Evolutionary conservation across 352 stramenopile genomes (phyloP).

Genomic region (Phytophthora macrochlamydospora): DNA sequence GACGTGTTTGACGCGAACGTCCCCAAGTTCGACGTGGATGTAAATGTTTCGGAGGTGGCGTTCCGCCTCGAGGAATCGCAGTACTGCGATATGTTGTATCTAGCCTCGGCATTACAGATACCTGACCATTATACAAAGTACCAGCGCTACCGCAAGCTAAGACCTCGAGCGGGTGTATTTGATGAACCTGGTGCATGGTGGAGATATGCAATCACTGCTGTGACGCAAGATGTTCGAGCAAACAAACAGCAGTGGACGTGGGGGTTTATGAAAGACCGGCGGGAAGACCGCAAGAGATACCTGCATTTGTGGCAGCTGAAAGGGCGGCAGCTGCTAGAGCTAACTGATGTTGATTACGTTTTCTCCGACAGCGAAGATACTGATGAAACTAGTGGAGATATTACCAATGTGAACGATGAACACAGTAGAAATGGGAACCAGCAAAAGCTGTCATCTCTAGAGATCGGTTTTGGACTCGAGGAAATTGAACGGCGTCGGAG

Average conservation of each 20-base stretch:
- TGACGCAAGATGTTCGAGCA: slow-evolving; percentile 57
- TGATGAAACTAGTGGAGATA: slow-evolving; percentile 33
- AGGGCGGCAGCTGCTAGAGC: slow-evolving; percentile 31
- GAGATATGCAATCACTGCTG: slow-evolving; percentile 76
- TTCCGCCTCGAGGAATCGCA: slow-evolving; percentile 87
- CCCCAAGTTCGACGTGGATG: slow-evolving; percentile 83
- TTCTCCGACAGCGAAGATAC: slow-evolving; percentile 69
- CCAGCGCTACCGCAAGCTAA: slow-evolving; percentile 73
- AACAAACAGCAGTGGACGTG: slow-evolving; percentile 83
- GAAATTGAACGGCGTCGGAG: slow-evolving; percentile 74
- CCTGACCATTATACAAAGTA: slow-evolving; percentile 81
- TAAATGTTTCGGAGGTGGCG: slow-evolving; percentile 79
- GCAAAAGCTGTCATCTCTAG: slow-evolving; percentile 21
- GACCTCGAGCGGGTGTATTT: slow-evolving; percentile 56
- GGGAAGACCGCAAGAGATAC: slow-evolving; percentile 78
- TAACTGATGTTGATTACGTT: slow-evolving; percentile 40
- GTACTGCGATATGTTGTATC: slow-evolving; percentile 87
- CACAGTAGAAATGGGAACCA: slow-evolving; percentile 12
- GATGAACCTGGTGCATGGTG: slow-evolving; percentile 76
- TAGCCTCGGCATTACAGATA: slow-evolving; percentile 72
- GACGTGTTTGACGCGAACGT: slow-evolving; percentile 77
- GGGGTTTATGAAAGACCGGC: slow-evolving; percentile 83
- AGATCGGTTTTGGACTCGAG: slow-evolving; percentile 54
- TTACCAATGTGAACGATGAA: slow-evolving; percentile 22
- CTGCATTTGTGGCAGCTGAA: slow-evolving; percentile 67